Base-by-base conservation (phyloP, 768 basidiomycete genomes). In the Leccinum sublutescens region DNA sequence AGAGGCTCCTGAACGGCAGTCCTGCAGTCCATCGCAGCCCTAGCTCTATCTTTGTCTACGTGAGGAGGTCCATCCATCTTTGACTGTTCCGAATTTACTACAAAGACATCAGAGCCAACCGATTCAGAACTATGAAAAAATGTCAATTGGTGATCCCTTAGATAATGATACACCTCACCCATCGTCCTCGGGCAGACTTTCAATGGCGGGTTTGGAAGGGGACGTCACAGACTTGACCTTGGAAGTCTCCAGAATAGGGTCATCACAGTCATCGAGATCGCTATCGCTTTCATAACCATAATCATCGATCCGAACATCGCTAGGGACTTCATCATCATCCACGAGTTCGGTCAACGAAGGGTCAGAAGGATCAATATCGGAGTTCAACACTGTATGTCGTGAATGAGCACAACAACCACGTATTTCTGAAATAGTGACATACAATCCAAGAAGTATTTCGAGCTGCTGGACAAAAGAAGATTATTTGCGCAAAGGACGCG, bases 201-300 rank as follows among this genome's bases (percentile, higher is more conserved):
- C 27, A 33, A 50, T 7, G 6, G 8, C 51, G 25, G 49, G 29
- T 12, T 29, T 5, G n/a, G 15, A 8, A 15, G 43, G 27, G 1
- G 19, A 19, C 0, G 1, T 17, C n/a, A 10, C 21, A 50, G 34
- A 34, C 19, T 11, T 15, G 38, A 53, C 34, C 19, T 58, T 54
- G 5, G 14, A 17, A 17, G 27, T 27, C 9, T 17, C 14, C 1
- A 15, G 25, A 27, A 17, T 17, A 17, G 23, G 11, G 15, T 17
- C 17, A 10, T 50, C 49, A 50, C 27, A 17, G 8, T 50, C 74
- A 25, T 73, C 73, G 6, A 75, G 67, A 36, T 75, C 74, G n/a
- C 74, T 75, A 55, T 75, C 74, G 3, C 70, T 72, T 15, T 45
- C 64, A 51, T 75, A 75, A 4, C 63, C 74, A 57, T 72, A 71